Conservation (phyloP, 2,329 filamentous ascomycete genomes). For the Orbilia quercus region DNA sequence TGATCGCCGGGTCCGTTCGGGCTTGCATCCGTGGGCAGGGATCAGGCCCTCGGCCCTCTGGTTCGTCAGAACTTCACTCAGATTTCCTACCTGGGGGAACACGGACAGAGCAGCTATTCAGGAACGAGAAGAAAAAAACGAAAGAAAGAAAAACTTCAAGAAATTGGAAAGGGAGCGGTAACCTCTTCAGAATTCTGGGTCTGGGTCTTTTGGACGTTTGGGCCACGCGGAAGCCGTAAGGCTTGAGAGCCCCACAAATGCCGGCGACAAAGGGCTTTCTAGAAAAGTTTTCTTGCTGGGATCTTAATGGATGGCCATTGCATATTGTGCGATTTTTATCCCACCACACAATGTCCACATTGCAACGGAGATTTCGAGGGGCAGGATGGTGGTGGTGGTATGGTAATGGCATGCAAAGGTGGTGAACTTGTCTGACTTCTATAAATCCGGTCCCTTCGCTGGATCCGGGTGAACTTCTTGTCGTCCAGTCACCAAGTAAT, state of each 20-base stretch:
- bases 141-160: too few species aligned
- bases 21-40: conserved; percentile 55
- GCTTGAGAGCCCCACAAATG: conserved; percentile 13
- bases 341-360: conserved; percentile 28
- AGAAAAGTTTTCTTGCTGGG: conserved; percentile 30
- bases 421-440: conserved; percentile 34
- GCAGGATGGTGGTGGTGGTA: conserved; percentile 25
- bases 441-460: conserved; percentile 37
- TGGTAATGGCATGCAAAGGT: conserved; percentile 21
- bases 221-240: conserved; percentile 22
- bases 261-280: conserved; percentile 14
- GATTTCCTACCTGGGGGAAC: neutral
- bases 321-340: conserved; percentile 40
- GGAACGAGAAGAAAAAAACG: neutral
- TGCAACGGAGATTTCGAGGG: conserved; percentile 52
- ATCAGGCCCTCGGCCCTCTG: conserved; percentile 28
- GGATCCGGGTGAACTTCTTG: conserved; percentile 2
- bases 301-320: conserved; percentile 27
- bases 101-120: conserved; percentile 1
- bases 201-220: conserved; percentile 5
- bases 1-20: conserved; percentile 54
- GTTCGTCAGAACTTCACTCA: neutral
- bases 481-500: neutral
- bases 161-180: conserved; percentile 6
- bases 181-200: neutral